Conservation (phyloP, 2,329 filamentous ascomycete species). For the Fonsecaea multimorphosa region DNA sequence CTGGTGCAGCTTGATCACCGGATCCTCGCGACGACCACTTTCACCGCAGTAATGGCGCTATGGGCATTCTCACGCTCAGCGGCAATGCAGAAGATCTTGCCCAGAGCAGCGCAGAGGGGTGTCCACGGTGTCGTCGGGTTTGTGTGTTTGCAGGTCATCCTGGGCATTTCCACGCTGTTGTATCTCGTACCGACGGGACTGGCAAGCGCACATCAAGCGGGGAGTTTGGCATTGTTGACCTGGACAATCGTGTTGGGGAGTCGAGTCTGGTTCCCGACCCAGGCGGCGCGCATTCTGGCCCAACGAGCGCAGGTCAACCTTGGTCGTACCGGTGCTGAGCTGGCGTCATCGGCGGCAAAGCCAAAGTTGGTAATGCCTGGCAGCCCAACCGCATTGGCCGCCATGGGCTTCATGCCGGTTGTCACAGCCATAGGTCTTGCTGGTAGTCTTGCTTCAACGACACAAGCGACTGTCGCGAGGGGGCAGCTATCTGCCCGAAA, state of each 20-base stretch:
- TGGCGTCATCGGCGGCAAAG: constrained; percentile 5
- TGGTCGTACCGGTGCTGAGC: neutral
- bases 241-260: constrained; percentile 80
- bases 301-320: constrained; percentile 16
- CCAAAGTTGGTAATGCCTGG: constrained; percentile 11
- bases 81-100: constrained; percentile 65
- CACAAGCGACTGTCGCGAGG: constrained; percentile 5
- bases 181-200: constrained; percentile 91
- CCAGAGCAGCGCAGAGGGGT: constrained; percentile 67
- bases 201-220: constrained; percentile 91
- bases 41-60: constrained; percentile 77
- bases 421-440: constrained; percentile 13
- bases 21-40: constrained; percentile 87
- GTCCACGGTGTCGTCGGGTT: constrained; percentile 82
- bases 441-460: neutral
- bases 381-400: neutral
- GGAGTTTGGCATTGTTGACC: constrained; percentile 81
- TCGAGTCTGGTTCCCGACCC: constrained; percentile 71
- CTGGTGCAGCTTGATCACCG: constrained; percentile 96
- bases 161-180: constrained; percentile 89
- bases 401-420: constrained; percentile 13
- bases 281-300: constrained; percentile 29
- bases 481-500: neutral
- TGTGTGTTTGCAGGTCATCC: constrained; percentile 76
- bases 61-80: constrained; percentile 80